phyloP scores from a whole-genome alignment of 805 yeast genomes.

The Candida corydali region DNA sequence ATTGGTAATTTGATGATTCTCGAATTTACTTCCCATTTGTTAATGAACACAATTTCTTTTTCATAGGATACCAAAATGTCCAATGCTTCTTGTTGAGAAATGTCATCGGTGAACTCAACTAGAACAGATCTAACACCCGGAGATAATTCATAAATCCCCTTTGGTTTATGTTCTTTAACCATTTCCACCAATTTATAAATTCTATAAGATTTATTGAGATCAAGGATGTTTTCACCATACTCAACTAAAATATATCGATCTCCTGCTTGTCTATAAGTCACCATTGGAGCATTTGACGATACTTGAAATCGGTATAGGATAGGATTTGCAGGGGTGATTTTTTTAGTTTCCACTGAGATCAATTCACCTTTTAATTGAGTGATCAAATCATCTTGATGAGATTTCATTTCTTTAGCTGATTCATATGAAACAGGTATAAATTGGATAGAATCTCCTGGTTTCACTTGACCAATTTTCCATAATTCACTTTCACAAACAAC shows the following conservation, averaged over 20 bases:
- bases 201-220: slow-evolving; percentile 79
- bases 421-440: slow-evolving; percentile 75
- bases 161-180: slow-evolving; percentile 60
- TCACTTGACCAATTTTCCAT: slow-evolving; percentile 98
- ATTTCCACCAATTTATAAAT: slow-evolving; percentile 76
- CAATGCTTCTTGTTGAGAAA: slow-evolving; percentile 60
- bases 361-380: slow-evolving; percentile 42
- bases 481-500: slow-evolving; percentile 94
- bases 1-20: slow-evolving; percentile 83
- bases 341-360: slow-evolving; percentile 22
- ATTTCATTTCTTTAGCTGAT: slow-evolving; percentile 62
- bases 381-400: slow-evolving; percentile 54
- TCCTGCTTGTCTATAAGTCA: slow-evolving; percentile 93
- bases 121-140: slow-evolving; percentile 95
- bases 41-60: slow-evolving; percentile 63
- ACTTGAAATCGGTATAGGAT: slow-evolving; percentile 52
- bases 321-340: slow-evolving; percentile 59
- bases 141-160: slow-evolving; percentile 91
- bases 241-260: slow-evolving; percentile 90
- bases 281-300: slow-evolving; percentile 56
- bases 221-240: slow-evolving; percentile 87
- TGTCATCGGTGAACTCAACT: slow-evolving; percentile 72
- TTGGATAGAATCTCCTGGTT: slow-evolving; percentile 83
- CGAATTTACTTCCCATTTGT: slow-evolving; percentile 83
- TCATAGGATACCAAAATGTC: slow-evolving; percentile 70